Evolutionary conservation across 75 land plant genomes (phyloP), one percentile per base, ranked within the genome.

Genomic region (Adiantum capillusveneris): DNA sequence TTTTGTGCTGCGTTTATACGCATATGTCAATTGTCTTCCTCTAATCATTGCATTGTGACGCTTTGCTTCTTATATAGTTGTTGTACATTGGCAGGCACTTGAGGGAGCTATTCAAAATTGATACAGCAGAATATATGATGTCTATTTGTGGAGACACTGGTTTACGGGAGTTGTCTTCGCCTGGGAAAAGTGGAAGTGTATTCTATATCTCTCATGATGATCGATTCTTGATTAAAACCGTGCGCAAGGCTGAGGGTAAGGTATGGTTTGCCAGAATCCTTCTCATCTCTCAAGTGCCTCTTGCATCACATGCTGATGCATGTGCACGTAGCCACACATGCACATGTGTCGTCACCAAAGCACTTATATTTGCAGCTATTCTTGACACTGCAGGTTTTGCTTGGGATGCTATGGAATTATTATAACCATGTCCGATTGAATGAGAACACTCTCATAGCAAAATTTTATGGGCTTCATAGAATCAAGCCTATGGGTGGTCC

Each of bases 391-490:
- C 68, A 93, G 98, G 98, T 93, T 65, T 75, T 93, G 20, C 52
- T 93, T 63, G 43, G 65, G 59, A 93, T 93, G 98, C 98, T 93
- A 55, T 83, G 87, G 34, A 62, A 75, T 25, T 93, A 93, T 58
- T 76, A 89, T 62, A 64, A 71, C 51, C 96, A 93, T 74, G 96
- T 93, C 18, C 71, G 70, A 21, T 58, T 63, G 19, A 79, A 85
- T 72, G 95, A 88, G 58, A 93, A 85, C 62, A 93, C 98, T 25
- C 90, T 93, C 12, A 77, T 93, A 31, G 88, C 98, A 0, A 93
- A 93, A 57, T 93, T 93, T 72, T 93, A 89, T 79, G 98, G 98
- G 43, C 96, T 93, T 66, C 98, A 93, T 67, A 88, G 88, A 56
- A 81, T 93, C 66, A 84, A 85, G 62, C 95, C 98, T 51, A 73